These are phyloP conservation scores for Gaeumannomyces tritici DNA, from an alignment of 2,329 filamentous ascomycete genomes.

Conservation along the genomic window DNA sequence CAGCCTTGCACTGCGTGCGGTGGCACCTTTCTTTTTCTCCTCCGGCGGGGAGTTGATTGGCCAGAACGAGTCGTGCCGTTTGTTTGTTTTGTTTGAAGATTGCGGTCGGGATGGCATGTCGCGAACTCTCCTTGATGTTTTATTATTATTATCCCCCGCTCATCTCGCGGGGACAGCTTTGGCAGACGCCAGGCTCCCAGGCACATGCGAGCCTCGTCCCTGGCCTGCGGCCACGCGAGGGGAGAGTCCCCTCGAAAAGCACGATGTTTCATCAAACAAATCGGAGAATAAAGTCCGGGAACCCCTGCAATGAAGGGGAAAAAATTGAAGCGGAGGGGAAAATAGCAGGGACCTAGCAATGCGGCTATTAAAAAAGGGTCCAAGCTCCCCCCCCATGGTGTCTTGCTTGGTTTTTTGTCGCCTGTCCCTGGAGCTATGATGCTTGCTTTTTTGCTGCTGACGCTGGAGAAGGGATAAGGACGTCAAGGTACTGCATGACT, in stretches of 20 bases:
- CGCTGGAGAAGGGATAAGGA: background rate
- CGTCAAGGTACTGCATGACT: no score
- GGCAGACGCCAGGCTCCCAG: no score
- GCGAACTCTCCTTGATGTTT: background rate
- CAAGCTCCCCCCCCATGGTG: background rate
- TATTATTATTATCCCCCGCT: background rate
- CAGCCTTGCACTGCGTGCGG: no score
- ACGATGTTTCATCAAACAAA: background rate
- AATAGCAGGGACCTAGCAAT: background rate
- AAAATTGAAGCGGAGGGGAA: background rate
- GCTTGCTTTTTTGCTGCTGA: background rate
- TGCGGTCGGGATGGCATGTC: background rate
- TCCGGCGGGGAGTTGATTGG: no score
- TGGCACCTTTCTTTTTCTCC: no score
- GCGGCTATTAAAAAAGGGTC: background rate
- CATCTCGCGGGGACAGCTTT: no score
- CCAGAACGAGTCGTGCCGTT: background rate
- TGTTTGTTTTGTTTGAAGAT: background rate
- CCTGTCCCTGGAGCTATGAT: background rate
- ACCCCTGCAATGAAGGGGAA: no score
- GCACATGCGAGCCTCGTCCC: no score
- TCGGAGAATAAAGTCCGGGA: background rate
- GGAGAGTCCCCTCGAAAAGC: background rate
- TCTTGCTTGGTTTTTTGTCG: background rate
- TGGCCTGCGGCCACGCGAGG: no score